Base-by-base conservation (phyloP, 371 early-diverging fungal species). In the Mucor irregularis region DNA sequence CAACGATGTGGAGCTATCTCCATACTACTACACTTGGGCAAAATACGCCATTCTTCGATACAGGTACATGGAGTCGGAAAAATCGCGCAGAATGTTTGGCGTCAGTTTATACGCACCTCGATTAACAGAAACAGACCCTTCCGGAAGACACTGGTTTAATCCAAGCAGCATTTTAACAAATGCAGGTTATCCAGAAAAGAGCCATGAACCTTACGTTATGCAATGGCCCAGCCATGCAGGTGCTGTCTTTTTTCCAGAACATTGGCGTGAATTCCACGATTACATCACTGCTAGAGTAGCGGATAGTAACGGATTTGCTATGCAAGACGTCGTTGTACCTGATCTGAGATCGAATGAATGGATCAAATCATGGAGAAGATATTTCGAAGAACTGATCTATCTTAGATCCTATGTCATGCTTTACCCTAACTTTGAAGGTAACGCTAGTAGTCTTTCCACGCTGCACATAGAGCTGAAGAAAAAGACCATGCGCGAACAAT, bases 231-330 rank as follows among this genome's bases (percentile, higher is more conserved):
- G 78, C 43, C 70, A 66, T 51, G 67, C 70, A 51, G 86, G 87
- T 7, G 82, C 84, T 3, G 69, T 85, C 3, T 86, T 77, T 56
- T 86, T 86, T 55, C 87, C 87, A 1, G 85, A 86, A 35, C 78
- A 84, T 26, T 86, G 87, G 87, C 64, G 80, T 24, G 85, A 86
- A 50, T 86, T 85, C 59, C 87, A 84, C 48, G 82, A 83, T 50
- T 84, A 83, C 58, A 71, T 85, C 9, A 75, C 81, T 4, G 80
- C 78, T 17, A 69, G 84, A 30, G 39, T 77, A 30, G 59, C 77
- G 21, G 84, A 84, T 62, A 58, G 58, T 11, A 75, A 21, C 59
- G 69, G 42, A 61, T 80, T 31, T 77, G 80, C 34, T 64, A 39
- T 58, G 52, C 54, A 55, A 33, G 50, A 49, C 1, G 33, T 49